Percentiles rank a stretch among this genome's conserved stretches.
Conservation (phyloP, 768 basidiomycete genomes). For the Dioszegia crocea region DNA sequence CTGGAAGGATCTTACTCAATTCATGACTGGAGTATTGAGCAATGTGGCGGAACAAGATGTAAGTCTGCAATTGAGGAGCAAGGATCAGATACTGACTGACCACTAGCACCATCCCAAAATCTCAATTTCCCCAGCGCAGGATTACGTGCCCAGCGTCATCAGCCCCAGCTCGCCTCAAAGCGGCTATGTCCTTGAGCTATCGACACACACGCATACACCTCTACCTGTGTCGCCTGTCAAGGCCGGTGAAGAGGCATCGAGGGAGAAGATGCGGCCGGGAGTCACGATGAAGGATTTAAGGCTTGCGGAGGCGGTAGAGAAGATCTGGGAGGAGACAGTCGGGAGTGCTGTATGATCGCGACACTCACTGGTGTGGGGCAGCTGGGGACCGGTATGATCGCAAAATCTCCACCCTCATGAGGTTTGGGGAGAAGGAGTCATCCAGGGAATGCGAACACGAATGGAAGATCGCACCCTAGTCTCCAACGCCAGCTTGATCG, state of each 20-base stretch:
- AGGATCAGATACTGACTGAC: neutral
- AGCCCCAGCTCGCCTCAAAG: neutral
- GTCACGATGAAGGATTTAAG: conserved; percentile 36
- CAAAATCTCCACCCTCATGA: too few relatives aligned
- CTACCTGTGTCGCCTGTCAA: conserved; percentile 13
- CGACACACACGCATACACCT: conserved; percentile 40
- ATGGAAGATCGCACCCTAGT: too few relatives aligned
- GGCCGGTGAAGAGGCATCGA: neutral
- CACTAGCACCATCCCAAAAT: conserved; percentile 37
- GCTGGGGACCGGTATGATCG: too few relatives aligned
- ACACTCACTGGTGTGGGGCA: too few relatives aligned
- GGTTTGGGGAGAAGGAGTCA: too few relatives aligned
- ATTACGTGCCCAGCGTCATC: conserved; percentile 14
- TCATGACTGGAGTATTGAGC: conserved; percentile 6
- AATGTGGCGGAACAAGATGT: conserved; percentile 29
- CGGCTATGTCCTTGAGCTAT: conserved; percentile 29
- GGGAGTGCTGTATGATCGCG: neutral
- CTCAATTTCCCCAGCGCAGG: conserved; percentile 24
- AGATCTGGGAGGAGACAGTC: neutral
- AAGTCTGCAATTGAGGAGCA: conserved; percentile 6
- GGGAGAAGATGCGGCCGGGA: conserved; percentile 28
- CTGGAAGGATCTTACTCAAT: conserved; percentile 19
- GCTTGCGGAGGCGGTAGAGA: conserved; percentile 29
- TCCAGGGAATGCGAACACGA: too few relatives aligned
- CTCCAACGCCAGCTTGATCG: too few relatives aligned